Evolutionary conservation across 2,329 filamentous ascomycete species (phyloP).

Genomic region (Aspergillus felis): DNA sequence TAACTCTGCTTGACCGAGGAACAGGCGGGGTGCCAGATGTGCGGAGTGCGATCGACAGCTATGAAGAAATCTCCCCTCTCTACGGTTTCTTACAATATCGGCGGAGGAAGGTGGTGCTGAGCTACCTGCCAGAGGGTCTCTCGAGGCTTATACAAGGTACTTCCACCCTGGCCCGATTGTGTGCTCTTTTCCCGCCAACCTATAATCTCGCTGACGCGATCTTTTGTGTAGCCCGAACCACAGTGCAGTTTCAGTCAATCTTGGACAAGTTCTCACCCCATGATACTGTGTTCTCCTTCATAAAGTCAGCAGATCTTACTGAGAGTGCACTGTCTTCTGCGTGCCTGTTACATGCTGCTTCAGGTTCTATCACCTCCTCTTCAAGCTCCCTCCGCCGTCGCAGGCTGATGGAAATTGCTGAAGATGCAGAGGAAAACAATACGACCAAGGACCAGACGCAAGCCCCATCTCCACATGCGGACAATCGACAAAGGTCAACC

Average conservation of each 20-base stretch:
- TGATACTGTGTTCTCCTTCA: conserved; percentile 77
- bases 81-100: conserved; percentile 91
- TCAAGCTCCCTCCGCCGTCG: conserved; percentile 72
- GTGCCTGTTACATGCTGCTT: conserved; percentile 84
- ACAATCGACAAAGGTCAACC: conserved; percentile 20
- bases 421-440: conserved; percentile 78
- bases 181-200: background rate
- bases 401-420: conserved; percentile 86
- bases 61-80: conserved; percentile 79
- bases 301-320: conserved; percentile 71
- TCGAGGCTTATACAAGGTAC: conserved; percentile 89
- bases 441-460: conserved; percentile 52
- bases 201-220: conserved; percentile 9
- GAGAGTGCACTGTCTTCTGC: conserved; percentile 84
- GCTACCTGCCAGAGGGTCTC: conserved; percentile 85
- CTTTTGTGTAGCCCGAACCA: conserved; percentile 65
- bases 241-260: conserved; percentile 63
- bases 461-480: conserved; percentile 16
- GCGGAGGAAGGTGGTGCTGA: conserved; percentile 84
- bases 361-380: conserved; percentile 79
- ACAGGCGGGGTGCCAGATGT: conserved; percentile 80
- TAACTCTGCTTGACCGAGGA: conserved; percentile 73
- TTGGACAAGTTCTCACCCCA: conserved; percentile 72
- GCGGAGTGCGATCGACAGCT: conserved; percentile 70
- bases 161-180: conserved; percentile 22